Base-by-base conservation (phyloP, 1,139 yeast genomes). In the Suhomyces guaymorum region DNA sequence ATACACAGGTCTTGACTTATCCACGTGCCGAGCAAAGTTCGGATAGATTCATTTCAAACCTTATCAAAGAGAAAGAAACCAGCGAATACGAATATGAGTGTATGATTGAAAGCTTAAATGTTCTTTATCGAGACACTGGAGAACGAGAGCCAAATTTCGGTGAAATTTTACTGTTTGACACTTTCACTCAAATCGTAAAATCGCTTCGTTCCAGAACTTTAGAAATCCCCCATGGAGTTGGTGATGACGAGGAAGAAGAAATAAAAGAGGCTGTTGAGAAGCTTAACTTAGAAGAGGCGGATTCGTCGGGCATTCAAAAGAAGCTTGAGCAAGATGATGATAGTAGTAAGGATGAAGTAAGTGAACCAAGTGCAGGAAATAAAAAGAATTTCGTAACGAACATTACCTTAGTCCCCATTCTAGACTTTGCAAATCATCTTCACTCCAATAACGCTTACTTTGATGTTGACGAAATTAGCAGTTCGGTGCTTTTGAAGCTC, bases 401-500 rank as follows among this genome's bases (percentile, higher is more conserved):
- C 35, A 67, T 79, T 0, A 72, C 86, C 0, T 54, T 82, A 37
- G 86, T 82, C 1, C 89, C 92, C 0, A 44, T 80, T 1, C 51
- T 82, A 21, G 92, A 82, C 52, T 82, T 76, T 63, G 85, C 75
- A 4, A 82, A 82, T 50, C 92, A 82, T 51, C 61, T 58, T 28
- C 59, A 55, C 26, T 24, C 42, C 5, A 58, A 62, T 30, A 81
- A 79, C 53, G 74, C 84, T 0, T 70, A 64, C 44, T 82, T 80
- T 57, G 92, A 82, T 52, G 67, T 80, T 10, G 88, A 81, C 51
- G 59, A 68, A 15, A 27, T 37, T 0, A 68, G 61, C 3, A 56
- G 62, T 2, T 84, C 78, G 37, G 61, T 81, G 3, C 27, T 82
- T 1, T 54, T 77, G 29, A 54, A 57, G 15, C 41, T 61, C 10